These are phyloP conservation scores for Penicillium bialowiezense DNA, from an alignment of 495 filamentous ascomycete species.

Conservation along the genomic window DNA sequence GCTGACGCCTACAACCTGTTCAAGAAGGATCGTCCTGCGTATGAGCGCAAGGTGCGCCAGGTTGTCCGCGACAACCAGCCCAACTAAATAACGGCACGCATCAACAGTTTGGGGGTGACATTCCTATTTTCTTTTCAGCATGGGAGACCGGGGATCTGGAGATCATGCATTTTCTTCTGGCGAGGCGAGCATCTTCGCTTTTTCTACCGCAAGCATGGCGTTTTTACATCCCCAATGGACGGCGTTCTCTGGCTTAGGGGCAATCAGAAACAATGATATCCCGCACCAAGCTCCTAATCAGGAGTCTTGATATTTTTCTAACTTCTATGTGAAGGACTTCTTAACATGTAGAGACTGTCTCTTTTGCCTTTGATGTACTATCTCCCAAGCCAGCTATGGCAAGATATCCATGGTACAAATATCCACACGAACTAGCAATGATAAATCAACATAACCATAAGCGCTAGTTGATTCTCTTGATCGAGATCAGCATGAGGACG, in stretches of 20 bases:
- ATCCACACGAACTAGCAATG: too few species aligned
- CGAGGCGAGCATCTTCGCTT: slow-evolving; percentile 17
- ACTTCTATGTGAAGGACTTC: too few species aligned
- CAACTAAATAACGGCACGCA: slow-evolving; percentile 36
- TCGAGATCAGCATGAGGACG: too few species aligned
- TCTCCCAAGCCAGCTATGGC: too few species aligned
- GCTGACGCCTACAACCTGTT: slow-evolving; percentile 97
- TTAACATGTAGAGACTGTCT: too few species aligned
- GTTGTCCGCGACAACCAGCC: slow-evolving; percentile 86
- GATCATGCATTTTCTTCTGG: slow-evolving; percentile 12
- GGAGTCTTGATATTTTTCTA: slow-evolving; percentile 2
- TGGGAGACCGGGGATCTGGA: slow-evolving; percentile 1
- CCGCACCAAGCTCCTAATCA: slow-evolving; percentile 1
- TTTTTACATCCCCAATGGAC: slow-evolving; percentile 15
- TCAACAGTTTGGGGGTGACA: slow-evolving; percentile 5
- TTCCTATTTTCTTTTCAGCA: slow-evolving; percentile 18
- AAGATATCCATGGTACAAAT: too few species aligned
- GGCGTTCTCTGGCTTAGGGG: slow-evolving; percentile 12
- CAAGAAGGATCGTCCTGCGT: slow-evolving; percentile 83
- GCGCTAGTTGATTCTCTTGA: too few species aligned
- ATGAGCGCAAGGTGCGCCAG: slow-evolving; percentile 81
- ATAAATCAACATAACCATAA: too few species aligned
- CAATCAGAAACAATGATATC: slow-evolving; percentile 1
- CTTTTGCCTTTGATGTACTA: too few species aligned
- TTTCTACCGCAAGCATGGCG: slow-evolving; percentile 25